These are phyloP conservation scores for Suillus clintonianus DNA, from an alignment of 768 basidiomycete species.

Conservation along the genomic window DNA sequence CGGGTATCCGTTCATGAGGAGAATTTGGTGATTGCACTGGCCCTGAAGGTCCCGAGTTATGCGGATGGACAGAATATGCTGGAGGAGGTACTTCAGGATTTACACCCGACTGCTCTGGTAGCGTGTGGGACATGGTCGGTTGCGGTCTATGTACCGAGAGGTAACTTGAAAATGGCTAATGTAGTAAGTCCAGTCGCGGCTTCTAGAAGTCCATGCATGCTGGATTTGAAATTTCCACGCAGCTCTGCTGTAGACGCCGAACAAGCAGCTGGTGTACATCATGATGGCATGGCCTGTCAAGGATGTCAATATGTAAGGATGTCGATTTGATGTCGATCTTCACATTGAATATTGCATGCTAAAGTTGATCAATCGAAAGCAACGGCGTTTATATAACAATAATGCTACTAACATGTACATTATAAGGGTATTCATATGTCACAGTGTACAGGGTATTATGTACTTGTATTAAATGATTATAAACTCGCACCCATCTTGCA, in stretches of 20 bases:
- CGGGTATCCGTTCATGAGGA: constrained; percentile 12
- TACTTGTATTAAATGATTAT: neutral
- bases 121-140: neutral
- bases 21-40: constrained; percentile 20
- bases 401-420: neutral
- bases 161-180: neutral
- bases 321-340: too few relatives aligned
- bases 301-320: too few relatives aligned
- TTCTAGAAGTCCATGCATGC: neutral
- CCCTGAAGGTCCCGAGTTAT: constrained; percentile 8
- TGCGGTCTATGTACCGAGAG: neutral
- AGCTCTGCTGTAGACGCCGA: neutral
- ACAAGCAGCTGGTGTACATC: neutral
- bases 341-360: neutral
- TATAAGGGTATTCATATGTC: neutral
- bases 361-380: neutral
- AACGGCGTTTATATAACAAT: neutral
- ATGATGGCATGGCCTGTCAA: neutral
- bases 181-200: neutral
- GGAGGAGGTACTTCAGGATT: constrained; percentile 33
- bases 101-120: constrained; percentile 12
- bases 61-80: constrained; percentile 24
- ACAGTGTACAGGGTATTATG: neutral
- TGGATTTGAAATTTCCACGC: neutral
- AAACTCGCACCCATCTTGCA: neutral